Percentiles rank a stretch among this genome's conserved stretches.
Evolutionary conservation across 768 basidiomycete genomes (phyloP).

Genomic region (Boletus sp.): DNA sequence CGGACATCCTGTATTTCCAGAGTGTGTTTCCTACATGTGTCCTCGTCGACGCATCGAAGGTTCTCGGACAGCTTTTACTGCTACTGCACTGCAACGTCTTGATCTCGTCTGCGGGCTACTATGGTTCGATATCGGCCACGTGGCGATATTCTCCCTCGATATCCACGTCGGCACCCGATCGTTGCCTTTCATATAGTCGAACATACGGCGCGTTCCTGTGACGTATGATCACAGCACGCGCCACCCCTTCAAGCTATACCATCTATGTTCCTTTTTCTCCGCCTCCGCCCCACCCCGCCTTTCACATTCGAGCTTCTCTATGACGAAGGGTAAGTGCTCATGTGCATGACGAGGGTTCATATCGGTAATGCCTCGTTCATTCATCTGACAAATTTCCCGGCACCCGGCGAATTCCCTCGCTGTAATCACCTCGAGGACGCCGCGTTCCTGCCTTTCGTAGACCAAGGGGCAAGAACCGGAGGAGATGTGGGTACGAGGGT

Average conservation of each 20-base stretch:
- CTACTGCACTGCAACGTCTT: not conserved
- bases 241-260: not conserved
- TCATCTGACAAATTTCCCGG: slow-evolving; percentile 11
- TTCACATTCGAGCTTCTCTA: slow-evolving; percentile 13
- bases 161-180: slow-evolving; percentile 26
- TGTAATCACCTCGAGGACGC: slow-evolving; percentile 33
- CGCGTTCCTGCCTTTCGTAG: slow-evolving; percentile 20
- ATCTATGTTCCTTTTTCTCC: slow-evolving; percentile 19
- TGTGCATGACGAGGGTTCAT: slow-evolving; percentile 1
- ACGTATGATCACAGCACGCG: slow-evolving; percentile 21
- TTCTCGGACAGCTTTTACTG: not conserved
- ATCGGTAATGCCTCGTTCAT: slow-evolving; percentile 7
- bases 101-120: not conserved
- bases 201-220: slow-evolving; percentile 25
- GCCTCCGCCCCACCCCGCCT: slow-evolving; percentile 32
- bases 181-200: slow-evolving; percentile 1
- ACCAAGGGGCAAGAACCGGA: not conserved
- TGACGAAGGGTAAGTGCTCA: not conserved
- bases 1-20: not conserved
- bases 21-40: not conserved
- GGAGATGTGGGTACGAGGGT: slow-evolving; percentile 16
- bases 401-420: slow-evolving; percentile 7
- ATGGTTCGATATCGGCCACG: slow-evolving; percentile 1
- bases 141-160: not conserved
- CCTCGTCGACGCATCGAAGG: not conserved